phyloP scores from a whole-genome alignment of 257 asterid genomes.

The Solanum dulcamara region DNA sequence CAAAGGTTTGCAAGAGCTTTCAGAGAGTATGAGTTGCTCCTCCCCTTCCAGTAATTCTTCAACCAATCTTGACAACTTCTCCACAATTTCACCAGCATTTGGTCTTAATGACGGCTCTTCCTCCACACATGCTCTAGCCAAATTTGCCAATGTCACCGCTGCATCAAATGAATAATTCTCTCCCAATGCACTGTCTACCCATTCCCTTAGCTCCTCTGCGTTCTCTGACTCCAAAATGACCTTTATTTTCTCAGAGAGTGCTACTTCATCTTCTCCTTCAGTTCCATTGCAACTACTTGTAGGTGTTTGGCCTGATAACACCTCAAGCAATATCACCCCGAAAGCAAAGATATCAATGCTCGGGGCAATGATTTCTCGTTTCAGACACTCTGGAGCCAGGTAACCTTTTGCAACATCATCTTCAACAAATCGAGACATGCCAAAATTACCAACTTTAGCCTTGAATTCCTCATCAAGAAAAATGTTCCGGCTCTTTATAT shows the following conservation, averaged over 20 bases:
- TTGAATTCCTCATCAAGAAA: constrained; percentile 61
- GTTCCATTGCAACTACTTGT: constrained; percentile 2
- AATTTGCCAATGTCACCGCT: constrained; percentile 49
- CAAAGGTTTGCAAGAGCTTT: constrained; percentile 57
- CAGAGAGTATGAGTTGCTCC: constrained; percentile 21
- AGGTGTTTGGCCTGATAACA: constrained; percentile 52
- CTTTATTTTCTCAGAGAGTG: constrained; percentile 38
- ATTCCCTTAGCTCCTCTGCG: constrained; percentile 42
- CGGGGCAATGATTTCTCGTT: constrained; percentile 14
- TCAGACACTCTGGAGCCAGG: constrained; percentile 44
- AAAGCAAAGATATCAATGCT: constrained; percentile 50
- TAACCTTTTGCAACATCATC: constrained; percentile 21
- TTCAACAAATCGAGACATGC: constrained; percentile 34
- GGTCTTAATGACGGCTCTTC: constrained; percentile 56
- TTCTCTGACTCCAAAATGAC: constrained; percentile 28
- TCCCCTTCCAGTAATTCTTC: constrained; percentile 42
- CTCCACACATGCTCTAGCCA: constrained; percentile 68
- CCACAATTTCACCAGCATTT: constrained; percentile 65
- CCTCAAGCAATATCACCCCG: constrained; percentile 71
- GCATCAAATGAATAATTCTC: constrained; percentile 54
- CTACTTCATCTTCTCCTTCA: constrained; percentile 4
- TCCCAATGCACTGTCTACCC: constrained; percentile 68
- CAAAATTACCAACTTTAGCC: constrained; percentile 66
- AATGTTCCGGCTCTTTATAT: constrained; percentile 51
- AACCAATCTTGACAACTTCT: constrained; percentile 51